Percentiles rank a stretch among this genome's conserved stretches.
phyloP scores from a whole-genome alignment of 495 filamentous ascomycete species.

The Daldinia caldariorum region DNA sequence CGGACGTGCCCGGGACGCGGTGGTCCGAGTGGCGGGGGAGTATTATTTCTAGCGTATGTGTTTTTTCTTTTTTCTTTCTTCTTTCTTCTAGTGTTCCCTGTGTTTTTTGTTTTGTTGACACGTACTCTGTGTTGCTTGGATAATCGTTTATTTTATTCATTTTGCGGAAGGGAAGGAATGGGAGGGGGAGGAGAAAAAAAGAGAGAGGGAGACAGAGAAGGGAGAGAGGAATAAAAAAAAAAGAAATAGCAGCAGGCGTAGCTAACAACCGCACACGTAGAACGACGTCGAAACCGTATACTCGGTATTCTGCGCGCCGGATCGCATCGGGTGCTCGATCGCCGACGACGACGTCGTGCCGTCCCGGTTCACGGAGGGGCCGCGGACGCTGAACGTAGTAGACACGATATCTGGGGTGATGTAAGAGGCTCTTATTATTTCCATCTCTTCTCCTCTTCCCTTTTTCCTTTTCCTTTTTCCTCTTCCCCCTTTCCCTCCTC shows the following conservation, averaged over 20 bases:
- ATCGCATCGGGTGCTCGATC: conserved; percentile 20
- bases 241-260: not conserved
- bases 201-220: too few relatives aligned
- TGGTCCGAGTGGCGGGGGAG: conserved; percentile 53
- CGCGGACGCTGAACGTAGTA: conserved; percentile 46
- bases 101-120: too few relatives aligned
- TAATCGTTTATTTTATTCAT: not conserved
- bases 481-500: conserved; percentile 11
- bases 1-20: conserved; percentile 40
- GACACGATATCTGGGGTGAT: conserved; percentile 42
- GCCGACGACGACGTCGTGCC: conserved; percentile 24
- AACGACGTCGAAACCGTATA: conserved; percentile 49
- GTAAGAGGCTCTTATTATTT: conserved; percentile 40
- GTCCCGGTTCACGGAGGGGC: conserved; percentile 54
- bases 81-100: too few relatives aligned
- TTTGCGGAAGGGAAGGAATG: not conserved
- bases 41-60: conserved; percentile 51
- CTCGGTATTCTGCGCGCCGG: conserved; percentile 54
- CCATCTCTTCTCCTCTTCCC: not conserved
- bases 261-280: conserved; percentile 21
- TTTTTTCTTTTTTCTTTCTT: too few relatives aligned
- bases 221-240: too few relatives aligned
- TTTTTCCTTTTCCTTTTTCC: too few relatives aligned
- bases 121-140: too few relatives aligned
- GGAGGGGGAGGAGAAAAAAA: not conserved